Evolutionary conservation across 352 stramenopile genomes (phyloP), one percentile per base, ranked within the genome.

Genomic region (Bremia lactucae): DNA sequence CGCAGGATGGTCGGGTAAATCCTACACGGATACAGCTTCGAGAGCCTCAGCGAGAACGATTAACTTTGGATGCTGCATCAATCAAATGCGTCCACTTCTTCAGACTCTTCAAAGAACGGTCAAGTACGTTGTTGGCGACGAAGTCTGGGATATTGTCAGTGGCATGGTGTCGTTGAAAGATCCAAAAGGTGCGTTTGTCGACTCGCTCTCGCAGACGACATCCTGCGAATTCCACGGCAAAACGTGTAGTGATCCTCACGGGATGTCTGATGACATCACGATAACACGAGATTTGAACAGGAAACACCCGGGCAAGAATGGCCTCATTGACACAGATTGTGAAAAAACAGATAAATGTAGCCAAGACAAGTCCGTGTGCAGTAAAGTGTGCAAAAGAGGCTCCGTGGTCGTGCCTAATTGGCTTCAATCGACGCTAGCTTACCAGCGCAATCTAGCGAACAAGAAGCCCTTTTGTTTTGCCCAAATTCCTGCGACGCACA

Each of bases 401-500:
- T 62, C 64, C 1, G 64, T 55, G 1, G 49, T 38, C 1, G 39
- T 68, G 6, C 59, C 55, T 14, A 41, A 52, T 14, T 77, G 68
- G 68, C 49, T 77, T 19, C 52, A 58, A n/a, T 39, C 59, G 25
- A 64, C 65, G 4, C 57, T 81, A 14, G 23, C 40, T 15, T 81
- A 74, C 25, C 62, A 81, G 29, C 65, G 65, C 24, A 57, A 66
- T 14, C 49, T 81, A 21, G 63, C 65, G 0, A 57, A 67, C 47
- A 54, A 29, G 24, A 44, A 55, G 0, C 52, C 62, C 15, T 31
- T 84, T 9, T 84, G 72, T 36, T 66, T 58, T 11, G 52, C 68
- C 8, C 68, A 82, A 38, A 20, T 80, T 5, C 56, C 59, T 2
- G 58, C 62, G 2, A 80, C 68, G 2, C 72, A 84, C 63, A 84